Conservation (phyloP, 1,139 yeast genomes). For the Sugiyamaella neomexicana region DNA sequence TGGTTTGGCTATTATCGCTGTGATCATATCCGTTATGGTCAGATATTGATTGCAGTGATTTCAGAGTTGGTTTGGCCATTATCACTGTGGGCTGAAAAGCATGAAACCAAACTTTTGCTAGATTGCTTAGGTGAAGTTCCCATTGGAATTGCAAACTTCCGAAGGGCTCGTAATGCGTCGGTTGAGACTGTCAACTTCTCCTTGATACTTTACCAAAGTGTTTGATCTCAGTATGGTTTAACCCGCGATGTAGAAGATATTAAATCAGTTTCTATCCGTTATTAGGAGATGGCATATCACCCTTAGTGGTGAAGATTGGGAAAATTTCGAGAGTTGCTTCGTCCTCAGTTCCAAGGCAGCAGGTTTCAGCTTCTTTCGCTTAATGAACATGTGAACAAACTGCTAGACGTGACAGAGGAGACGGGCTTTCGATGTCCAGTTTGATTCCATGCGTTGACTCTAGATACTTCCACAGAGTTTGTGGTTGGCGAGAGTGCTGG, state of each 20-base stretch:
- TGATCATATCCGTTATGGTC: background rate
- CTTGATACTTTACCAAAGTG: conserved; percentile 3
- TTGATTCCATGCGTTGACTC: conserved; percentile 52
- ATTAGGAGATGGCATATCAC: conserved; percentile 58
- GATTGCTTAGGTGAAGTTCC: conserved; percentile 1
- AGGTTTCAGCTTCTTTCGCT: conserved; percentile 49
- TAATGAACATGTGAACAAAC: conserved; percentile 24
- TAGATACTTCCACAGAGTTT: conserved; percentile 61
- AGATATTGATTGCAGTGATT: conserved; percentile 5
- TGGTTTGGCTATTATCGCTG: background rate
- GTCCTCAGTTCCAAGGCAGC: conserved; percentile 59
- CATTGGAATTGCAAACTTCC: conserved; percentile 6
- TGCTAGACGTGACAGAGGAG: conserved; percentile 19
- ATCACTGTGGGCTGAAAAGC: conserved; percentile 13
- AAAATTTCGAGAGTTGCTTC: conserved; percentile 56
- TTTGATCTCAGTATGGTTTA: conserved; percentile 5
- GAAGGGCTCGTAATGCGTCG: conserved; percentile 3
- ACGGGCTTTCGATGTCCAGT: conserved; percentile 49
- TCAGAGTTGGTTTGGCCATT: background rate
- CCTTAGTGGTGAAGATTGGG: conserved; percentile 55
- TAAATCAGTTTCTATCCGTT: conserved; percentile 45
- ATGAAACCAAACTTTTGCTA: conserved; percentile 3
- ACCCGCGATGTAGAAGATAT: conserved; percentile 51
- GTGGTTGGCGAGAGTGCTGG: conserved; percentile 56
- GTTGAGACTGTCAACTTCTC: background rate